Base-by-base conservation (phyloP, 306 rosid genomes). In the Boehmeria nivea region DNA sequence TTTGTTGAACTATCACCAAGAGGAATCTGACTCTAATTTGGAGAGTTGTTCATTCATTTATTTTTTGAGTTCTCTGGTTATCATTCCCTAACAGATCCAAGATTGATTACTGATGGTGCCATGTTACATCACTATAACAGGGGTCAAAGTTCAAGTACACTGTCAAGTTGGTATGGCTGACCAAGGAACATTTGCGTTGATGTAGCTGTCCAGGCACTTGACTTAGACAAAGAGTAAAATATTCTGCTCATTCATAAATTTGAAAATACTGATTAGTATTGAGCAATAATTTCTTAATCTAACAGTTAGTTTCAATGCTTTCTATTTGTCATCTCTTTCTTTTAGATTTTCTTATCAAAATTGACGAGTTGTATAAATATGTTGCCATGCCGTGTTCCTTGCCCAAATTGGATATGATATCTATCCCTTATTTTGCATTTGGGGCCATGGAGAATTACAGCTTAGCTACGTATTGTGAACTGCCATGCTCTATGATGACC, bases 371-470 rank as follows among this genome's bases (percentile, higher is more conserved):
- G 43, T 33, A 8, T 45, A 81, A 88, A 74, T 85, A 85, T 75
- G 81, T 85, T 64, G 72, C 74, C 28, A 62, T 60, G 57, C 71
- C 79, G 14, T 79, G 61, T 64, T 61, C 82, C 0, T 84, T 81
- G 21, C 82, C 79, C 22, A 82, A 78, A 63, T 71, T 85, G 19
- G 94, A 82, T 70, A 70, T 85, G 67, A 86, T 79, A 46, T 86
- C 72, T 0, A 72, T 79, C 39, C 81, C 89, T 59, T 81, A 81
- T 36, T 81, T 85, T 79, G 4, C 73, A 51, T 82, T 8, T 28
- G 88, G 82, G 26, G 88, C 88, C 16, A 81, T 85, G 88, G 86
- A 85, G 71, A 85, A 85, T 53, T 79, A 81, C 57, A 88, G 88
- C 63, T 74, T 79, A 66, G 72, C 81, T 50, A 39, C 62, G 60